Evolutionary conservation across 768 basidiomycete species (phyloP), one percentile per base, ranked within the genome.

Genomic region (Thelephora ganbajun): DNA sequence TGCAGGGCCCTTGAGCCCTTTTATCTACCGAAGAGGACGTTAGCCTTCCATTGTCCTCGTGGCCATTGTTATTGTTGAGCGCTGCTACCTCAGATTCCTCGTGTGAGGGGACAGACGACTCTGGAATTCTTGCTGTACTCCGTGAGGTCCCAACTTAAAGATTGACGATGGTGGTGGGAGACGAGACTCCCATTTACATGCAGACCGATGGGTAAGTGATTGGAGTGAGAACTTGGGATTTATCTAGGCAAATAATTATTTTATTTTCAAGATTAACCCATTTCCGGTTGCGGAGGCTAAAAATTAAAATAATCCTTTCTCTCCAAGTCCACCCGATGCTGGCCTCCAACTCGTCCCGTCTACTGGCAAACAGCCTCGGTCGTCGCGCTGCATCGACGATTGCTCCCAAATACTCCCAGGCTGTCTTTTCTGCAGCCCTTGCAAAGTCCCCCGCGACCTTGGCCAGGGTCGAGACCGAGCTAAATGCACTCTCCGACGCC

Each of bases 401-500:
- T 54, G 82, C 88, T 11, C 65, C 74, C 59, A 91, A 89, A 67
- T 91, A 91, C 60, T 86, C 88, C 53, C 80, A 80, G 50, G 88
- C 88, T 30, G 70, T 79, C 51, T 91, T 83, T 60, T 74, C 76
- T 35, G 88, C 88, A 33, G 83, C 88, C 6, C 78, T 91, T 58
- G 69, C 77, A 54, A 85, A 84, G 68, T 92, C 90, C 2, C 80
- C 88, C 20, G 76, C 79, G 61, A 74, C 77, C 43, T 83, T 98
- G 65, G 79, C 65, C 66, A 81, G 84, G 62, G 87, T 98, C 57
- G 86, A 92, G 64, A 60, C 79, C 43, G 96, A 98, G 61, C 79
- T 98, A 54, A 68, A 66, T 56, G 65, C 67, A 54, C 76, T 98
- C 63, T 70, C 79, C 54, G 72, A 72, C 60, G 70, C 80, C 62